phyloP scores from a whole-genome alignment of 331 rosid species.

The Spiraea crenata region DNA sequence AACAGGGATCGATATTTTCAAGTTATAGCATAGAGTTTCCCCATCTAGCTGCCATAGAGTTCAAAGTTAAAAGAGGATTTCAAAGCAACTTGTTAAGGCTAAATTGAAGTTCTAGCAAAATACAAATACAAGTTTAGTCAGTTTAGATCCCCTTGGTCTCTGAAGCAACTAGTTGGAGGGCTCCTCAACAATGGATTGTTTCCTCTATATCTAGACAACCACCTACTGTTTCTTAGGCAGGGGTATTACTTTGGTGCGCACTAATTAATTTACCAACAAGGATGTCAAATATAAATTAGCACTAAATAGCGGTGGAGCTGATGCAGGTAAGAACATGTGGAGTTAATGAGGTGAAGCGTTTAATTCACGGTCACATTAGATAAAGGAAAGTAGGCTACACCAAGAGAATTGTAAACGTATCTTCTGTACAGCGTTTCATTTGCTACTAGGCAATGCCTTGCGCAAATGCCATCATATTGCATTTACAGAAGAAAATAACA shows the following conservation, averaged over 20 bases:
- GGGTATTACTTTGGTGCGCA: background rate
- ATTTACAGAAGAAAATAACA: conserved; percentile 18
- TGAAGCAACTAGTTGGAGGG: background rate
- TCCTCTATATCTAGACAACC: background rate
- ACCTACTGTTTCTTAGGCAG: background rate
- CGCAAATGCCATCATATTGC: background rate
- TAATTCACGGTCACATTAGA: background rate
- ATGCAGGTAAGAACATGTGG: background rate
- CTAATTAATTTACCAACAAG: background rate
- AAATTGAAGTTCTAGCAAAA: background rate
- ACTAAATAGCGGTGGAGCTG: background rate
- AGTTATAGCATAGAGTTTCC: too few relatives aligned
- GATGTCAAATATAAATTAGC: background rate
- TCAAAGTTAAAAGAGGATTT: background rate
- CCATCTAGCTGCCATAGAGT: background rate
- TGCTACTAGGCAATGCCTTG: conserved; percentile 2
- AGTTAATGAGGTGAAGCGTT: background rate
- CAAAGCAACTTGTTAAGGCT: background rate
- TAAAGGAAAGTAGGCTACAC: background rate
- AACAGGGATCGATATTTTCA: too few relatives aligned
- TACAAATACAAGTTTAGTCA: background rate
- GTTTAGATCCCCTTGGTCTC: background rate
- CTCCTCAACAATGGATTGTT: background rate
- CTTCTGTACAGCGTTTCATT: background rate
- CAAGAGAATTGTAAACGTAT: background rate